Percentiles rank a stretch among this genome's conserved stretches.
Evolutionary conservation across 805 yeast genomes (phyloP).

Genomic region (Starmerella tilneyi): DNA sequence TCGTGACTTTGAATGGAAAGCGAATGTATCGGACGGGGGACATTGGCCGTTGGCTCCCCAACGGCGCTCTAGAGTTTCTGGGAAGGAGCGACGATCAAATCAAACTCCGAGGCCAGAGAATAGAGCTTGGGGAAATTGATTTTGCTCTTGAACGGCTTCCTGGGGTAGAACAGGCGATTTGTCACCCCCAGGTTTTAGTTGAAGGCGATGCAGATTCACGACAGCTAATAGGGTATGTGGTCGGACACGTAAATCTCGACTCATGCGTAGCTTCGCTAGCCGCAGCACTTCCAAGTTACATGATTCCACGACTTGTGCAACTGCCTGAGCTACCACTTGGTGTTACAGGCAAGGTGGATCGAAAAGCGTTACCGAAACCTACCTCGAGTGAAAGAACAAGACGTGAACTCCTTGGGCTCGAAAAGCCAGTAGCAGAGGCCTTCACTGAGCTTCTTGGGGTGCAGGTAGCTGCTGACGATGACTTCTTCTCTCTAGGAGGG

Average conservation of each 20-base stretch:
- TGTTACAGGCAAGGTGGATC: conserved; percentile 95
- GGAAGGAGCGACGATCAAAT: conserved; percentile 30
- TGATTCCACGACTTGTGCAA: conserved; percentile 87
- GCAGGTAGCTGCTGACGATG: conserved; percentile 38
- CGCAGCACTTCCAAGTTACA: conserved; percentile 53
- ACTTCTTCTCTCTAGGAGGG: conserved; percentile 94
- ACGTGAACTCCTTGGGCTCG: conserved; percentile 7
- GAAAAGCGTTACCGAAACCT: conserved; percentile 54
- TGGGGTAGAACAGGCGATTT: conserved; percentile 12
- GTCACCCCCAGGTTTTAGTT: conserved; percentile 8
- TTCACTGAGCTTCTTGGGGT: conserved; percentile 7
- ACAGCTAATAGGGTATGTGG: conserved; percentile 15
- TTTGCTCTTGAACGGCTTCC: conserved; percentile 17
- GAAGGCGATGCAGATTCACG: conserved; percentile 14
- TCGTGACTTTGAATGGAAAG: conserved; percentile 12
- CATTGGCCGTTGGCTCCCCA: conserved; percentile 24
- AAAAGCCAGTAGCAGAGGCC: conserved; percentile 9
- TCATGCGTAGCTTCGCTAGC: neutral
- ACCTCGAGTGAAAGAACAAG: neutral
- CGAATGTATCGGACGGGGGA: conserved; percentile 28
- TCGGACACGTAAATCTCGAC: neutral
- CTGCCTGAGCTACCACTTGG: conserved; percentile 75
- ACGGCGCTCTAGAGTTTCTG: conserved; percentile 25
- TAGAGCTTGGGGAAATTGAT: conserved; percentile 30
- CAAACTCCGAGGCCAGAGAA: conserved; percentile 29